phyloP scores from a whole-genome alignment of 2,329 filamentous ascomycete genomes.

The Fusarium napiforme region DNA sequence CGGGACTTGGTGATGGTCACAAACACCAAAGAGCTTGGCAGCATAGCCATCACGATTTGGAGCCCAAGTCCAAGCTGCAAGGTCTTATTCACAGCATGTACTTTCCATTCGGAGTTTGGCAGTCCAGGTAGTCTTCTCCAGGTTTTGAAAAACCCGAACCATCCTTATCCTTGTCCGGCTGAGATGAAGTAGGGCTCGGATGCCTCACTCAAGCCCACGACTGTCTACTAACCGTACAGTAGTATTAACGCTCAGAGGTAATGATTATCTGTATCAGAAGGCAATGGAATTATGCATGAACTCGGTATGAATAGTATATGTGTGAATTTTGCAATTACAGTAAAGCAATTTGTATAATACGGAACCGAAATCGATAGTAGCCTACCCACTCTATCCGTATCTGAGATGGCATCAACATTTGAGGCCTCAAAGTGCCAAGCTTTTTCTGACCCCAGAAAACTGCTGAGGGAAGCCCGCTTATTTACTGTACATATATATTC shows the following conservation, averaged over 20 bases:
- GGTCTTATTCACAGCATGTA: background rate
- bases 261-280: background rate
- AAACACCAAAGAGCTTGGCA: slow-evolving; percentile 21
- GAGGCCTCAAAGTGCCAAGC: slow-evolving; percentile 22
- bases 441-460: slow-evolving; percentile 12
- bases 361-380: background rate
- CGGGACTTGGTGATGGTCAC: background rate
- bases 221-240: background rate
- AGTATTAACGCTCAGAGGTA: background rate
- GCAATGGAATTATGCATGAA: background rate
- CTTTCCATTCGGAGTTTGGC: background rate
- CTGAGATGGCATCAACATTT: slow-evolving; percentile 1
- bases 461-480: slow-evolving; percentile 16
- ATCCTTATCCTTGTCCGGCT: slow-evolving; percentile 19
- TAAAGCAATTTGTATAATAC: background rate
- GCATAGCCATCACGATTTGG: slow-evolving; percentile 17
- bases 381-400: background rate
- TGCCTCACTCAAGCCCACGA: background rate
- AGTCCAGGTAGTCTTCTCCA: slow-evolving; percentile 21
- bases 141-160: slow-evolving; percentile 22
- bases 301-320: background rate
- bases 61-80: background rate
- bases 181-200: slow-evolving; percentile 16
- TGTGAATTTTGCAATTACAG: background rate
- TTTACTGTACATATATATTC: background rate